Conservation (phyloP, 2,329 filamentous ascomycete species). For the Colletotrichum tropicale region DNA sequence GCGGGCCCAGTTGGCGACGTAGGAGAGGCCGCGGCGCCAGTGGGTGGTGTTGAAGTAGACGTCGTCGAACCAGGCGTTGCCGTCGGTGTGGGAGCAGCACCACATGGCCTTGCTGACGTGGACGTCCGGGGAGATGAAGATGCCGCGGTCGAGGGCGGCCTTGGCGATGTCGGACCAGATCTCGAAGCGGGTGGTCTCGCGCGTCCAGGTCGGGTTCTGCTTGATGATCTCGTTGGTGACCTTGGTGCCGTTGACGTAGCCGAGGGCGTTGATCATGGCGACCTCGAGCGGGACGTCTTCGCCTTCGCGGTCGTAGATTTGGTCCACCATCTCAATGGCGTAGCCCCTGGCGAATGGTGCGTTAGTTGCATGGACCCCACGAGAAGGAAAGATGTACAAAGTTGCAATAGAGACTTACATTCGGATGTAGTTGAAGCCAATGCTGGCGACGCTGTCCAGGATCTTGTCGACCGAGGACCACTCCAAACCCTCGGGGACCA, state of each 20-base stretch:
- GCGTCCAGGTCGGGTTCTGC: constrained; percentile 57
- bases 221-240: constrained; percentile 49
- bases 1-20: constrained; percentile 50
- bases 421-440: constrained; percentile 60
- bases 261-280: constrained; percentile 45
- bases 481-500: constrained; percentile 61
- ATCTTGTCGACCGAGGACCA: constrained; percentile 55
- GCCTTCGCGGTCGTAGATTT: constrained; percentile 44
- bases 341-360: constrained; percentile 40
- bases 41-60: constrained; percentile 55
- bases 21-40: constrained; percentile 59
- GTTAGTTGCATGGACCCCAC: too few relatives aligned
- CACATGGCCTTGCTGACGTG: constrained; percentile 44
- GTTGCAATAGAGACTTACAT: too few relatives aligned
- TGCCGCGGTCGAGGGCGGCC: constrained; percentile 27
- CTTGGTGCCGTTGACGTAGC: constrained; percentile 49
- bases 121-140: constrained; percentile 45
- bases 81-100: constrained; percentile 53
- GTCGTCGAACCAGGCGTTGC: constrained; percentile 61
- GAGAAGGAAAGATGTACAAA: not conserved
- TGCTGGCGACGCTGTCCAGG: constrained; percentile 51
- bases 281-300: constrained; percentile 41
- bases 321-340: constrained; percentile 61
- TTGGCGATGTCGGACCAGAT: constrained; percentile 27
- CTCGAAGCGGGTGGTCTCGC: constrained; percentile 57